These are phyloP conservation scores for Sindora glabra DNA, from an alignment of 306 rosid genomes.

Conservation along the genomic window DNA sequence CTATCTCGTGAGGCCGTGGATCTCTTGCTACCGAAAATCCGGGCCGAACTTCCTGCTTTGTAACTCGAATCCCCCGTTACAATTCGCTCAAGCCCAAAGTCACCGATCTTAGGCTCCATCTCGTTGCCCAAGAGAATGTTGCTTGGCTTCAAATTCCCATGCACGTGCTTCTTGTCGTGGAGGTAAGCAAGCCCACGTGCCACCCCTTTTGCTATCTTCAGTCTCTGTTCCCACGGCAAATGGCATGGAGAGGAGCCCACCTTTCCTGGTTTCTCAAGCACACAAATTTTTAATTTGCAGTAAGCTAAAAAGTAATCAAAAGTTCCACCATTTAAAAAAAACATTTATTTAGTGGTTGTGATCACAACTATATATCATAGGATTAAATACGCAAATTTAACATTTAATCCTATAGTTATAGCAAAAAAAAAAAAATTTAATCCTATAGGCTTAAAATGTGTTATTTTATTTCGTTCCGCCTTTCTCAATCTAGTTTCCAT, in stretches of 20 bases:
- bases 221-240: constrained; percentile 57
- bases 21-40: constrained; percentile 52
- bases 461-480: no score
- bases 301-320: no score
- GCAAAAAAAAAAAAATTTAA: no score
- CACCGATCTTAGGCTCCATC: constrained; percentile 46
- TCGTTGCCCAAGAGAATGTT: constrained; percentile 40
- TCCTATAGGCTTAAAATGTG: no score
- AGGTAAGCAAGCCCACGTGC: constrained; percentile 57
- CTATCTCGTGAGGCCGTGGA: constrained; percentile 35
- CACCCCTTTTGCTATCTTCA: constrained; percentile 49
- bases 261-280: constrained; percentile 28
- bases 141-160: constrained; percentile 50
- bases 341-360: no score
- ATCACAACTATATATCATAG: no score
- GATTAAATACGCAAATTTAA: no score
- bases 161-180: constrained; percentile 63
- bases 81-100: constrained; percentile 44
- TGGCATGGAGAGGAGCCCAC: constrained; percentile 60
- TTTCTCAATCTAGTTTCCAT: no score
- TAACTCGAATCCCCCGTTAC: constrained; percentile 28
- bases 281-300: not conserved
- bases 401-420: no score
- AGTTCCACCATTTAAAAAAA: no score
- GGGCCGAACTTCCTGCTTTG: constrained; percentile 26